Percentiles rank a stretch among this genome's conserved stretches.
Conservation (phyloP, 2,329 filamentous ascomycete genomes). For the Ophiostoma novo-ulmi region DNA sequence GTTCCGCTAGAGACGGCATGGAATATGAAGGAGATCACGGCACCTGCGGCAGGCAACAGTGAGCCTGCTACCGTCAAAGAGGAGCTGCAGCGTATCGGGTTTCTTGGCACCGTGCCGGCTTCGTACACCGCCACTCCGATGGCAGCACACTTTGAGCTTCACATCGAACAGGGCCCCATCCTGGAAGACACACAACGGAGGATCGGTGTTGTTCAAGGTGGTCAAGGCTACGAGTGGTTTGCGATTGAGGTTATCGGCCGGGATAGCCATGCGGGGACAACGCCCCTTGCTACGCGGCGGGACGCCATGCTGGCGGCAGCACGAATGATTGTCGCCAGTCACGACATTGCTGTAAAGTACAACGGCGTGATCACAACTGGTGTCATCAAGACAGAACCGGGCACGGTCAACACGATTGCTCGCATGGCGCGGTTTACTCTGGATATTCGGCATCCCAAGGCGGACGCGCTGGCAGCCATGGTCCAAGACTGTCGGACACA, state of each 20-base stretch:
- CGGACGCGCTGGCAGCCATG: slow-evolving; percentile 43
- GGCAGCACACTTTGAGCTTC: slow-evolving; percentile 75
- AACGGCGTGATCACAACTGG: slow-evolving; percentile 33
- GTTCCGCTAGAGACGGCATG: slow-evolving; percentile 59
- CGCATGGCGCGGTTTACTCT: slow-evolving; percentile 62
- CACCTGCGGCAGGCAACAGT: slow-evolving; percentile 34
- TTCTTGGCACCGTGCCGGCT: slow-evolving; percentile 56
- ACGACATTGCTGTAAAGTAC: slow-evolving; percentile 24
- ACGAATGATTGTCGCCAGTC: slow-evolving; percentile 34
- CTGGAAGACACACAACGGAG: slow-evolving; percentile 59
- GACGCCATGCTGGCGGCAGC: slow-evolving; percentile 34
- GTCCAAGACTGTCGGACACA: slow-evolving; percentile 31
- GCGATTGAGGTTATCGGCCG: slow-evolving; percentile 60
- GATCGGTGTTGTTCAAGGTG: slow-evolving; percentile 66
- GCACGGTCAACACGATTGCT: slow-evolving; percentile 68
- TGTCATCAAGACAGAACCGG: slow-evolving; percentile 33
- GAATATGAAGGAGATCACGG: slow-evolving; percentile 53
- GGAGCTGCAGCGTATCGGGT: slow-evolving; percentile 67
- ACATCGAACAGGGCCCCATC: slow-evolving; percentile 78
- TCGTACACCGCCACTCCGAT: slow-evolving; percentile 58
- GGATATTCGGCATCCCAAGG: slow-evolving; percentile 58
- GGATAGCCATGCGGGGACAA: slow-evolving; percentile 71
- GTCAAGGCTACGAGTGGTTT: slow-evolving; percentile 71
- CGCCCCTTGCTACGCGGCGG: slow-evolving; percentile 41
- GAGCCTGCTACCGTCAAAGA: slow-evolving; percentile 57